Conservation (phyloP, 805 yeast species). For the Saturnispora besseyi region DNA sequence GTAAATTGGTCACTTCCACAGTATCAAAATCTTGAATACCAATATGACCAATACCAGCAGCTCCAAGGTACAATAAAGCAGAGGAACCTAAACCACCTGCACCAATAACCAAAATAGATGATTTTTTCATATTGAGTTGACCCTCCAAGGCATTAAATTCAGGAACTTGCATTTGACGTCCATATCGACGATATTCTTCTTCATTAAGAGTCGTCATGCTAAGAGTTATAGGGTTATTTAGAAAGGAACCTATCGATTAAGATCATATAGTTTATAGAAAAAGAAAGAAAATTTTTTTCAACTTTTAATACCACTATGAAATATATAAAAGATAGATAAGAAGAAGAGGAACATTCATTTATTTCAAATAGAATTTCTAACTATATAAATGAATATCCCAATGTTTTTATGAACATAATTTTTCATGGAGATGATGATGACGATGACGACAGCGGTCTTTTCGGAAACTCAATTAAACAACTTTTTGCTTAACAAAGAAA, state of each 20-base stretch:
- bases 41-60: conserved; percentile 77
- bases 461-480: conserved; percentile 30
- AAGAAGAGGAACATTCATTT: too few relatives aligned
- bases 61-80: conserved; percentile 71
- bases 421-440: too few relatives aligned
- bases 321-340: too few relatives aligned
- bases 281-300: too few relatives aligned
- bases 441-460: too few relatives aligned
- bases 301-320: too few relatives aligned
- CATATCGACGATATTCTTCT: conserved; percentile 77
- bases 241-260: too few relatives aligned
- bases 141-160: conserved; percentile 46
- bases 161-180: conserved; percentile 93
- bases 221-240: too few relatives aligned
- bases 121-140: conserved; percentile 49
- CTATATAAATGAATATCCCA: too few relatives aligned
- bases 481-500: conserved; percentile 72
- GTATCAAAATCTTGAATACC: conserved; percentile 84
- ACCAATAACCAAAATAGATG: conserved; percentile 73
- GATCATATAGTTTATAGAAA: too few relatives aligned
- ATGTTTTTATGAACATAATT: too few relatives aligned
- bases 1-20: conserved; percentile 80
- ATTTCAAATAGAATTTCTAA: too few relatives aligned
- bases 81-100: conserved; percentile 98
- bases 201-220: not conserved